These are phyloP conservation scores for Cryptosporidium meleagridis DNA, from an alignment of 169 alveolate genomes.

Conservation along the genomic window DNA sequence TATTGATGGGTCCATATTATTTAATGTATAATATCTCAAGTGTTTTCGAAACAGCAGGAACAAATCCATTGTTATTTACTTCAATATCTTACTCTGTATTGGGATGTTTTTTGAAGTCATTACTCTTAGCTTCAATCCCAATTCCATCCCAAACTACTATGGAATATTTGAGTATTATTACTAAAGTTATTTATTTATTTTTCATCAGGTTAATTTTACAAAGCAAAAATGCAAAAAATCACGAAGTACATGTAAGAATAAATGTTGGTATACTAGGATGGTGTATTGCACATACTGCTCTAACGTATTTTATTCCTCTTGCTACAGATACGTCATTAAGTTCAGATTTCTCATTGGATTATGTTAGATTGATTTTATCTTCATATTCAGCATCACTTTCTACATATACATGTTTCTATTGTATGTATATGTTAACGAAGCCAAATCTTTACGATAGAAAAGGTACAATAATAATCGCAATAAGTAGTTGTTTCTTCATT, in stretches of 20 bases:
- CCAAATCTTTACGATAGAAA: conserved; percentile 46
- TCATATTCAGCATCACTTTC: conserved; percentile 65
- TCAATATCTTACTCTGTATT: conserved; percentile 50
- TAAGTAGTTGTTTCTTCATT: conserved; percentile 4
- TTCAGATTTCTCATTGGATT: conserved; percentile 51
- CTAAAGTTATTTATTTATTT: conserved; percentile 20
- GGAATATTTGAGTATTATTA: conserved; percentile 42
- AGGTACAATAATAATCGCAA: background rate
- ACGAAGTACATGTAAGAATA: conserved; percentile 47
- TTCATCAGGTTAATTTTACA: conserved; percentile 27
- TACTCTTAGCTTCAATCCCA: conserved; percentile 66
- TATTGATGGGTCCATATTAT: conserved; percentile 54
- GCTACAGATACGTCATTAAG: conserved; percentile 40
- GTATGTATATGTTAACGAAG: conserved; percentile 60
- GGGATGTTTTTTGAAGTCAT: conserved; percentile 26
- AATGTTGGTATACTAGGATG: conserved; percentile 41
- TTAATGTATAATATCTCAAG: conserved; percentile 9
- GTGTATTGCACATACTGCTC: conserved; percentile 43
- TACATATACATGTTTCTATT: conserved; percentile 20
- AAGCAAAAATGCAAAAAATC: conserved; percentile 31
- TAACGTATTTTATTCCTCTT: conserved; percentile 52
- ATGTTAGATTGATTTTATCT: conserved; percentile 32
- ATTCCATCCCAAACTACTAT: background rate
- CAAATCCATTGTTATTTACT: conserved; percentile 16
- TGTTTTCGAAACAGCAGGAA: conserved; percentile 35